Evolutionary conservation across 371 early-diverging fungal genomes (phyloP).

Genomic region (Mucor irregularis): DNA sequence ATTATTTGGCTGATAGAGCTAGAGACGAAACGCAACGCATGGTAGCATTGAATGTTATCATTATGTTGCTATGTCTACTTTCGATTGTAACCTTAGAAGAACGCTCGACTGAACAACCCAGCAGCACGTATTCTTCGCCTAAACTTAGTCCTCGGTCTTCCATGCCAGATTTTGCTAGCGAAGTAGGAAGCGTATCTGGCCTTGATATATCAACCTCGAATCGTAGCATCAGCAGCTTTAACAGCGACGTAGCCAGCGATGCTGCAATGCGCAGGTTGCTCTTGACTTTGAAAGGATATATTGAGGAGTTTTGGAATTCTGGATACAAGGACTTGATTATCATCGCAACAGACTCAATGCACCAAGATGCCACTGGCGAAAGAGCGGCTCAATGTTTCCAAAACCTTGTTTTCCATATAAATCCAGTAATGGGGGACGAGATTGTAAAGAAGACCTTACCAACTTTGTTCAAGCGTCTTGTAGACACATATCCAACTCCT

Average conservation of each 20-base stretch:
- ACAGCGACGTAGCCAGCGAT: neutral
- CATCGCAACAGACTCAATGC: slow-evolving; percentile 26
- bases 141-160: slow-evolving; percentile 28
- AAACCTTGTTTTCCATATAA: slow-evolving; percentile 33
- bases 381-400: slow-evolving; percentile 23
- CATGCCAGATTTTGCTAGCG: slow-evolving; percentile 10
- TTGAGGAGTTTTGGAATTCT: slow-evolving; percentile 44
- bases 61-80: slow-evolving; percentile 25
- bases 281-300: slow-evolving; percentile 15
- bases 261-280: neutral
- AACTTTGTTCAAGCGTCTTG: slow-evolving; percentile 29
- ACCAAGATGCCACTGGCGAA: slow-evolving; percentile 28
- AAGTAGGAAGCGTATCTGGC: neutral
- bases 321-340: slow-evolving; percentile 38
- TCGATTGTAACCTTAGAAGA: slow-evolving; percentile 22
- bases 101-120: neutral
- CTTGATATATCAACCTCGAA: slow-evolving; percentile 1
- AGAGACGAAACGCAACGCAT: slow-evolving; percentile 15
- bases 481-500: slow-evolving; percentile 24
- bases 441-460: slow-evolving; percentile 40
- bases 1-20: slow-evolving; percentile 5
- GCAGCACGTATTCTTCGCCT: slow-evolving; percentile 13
- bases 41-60: slow-evolving; percentile 21
- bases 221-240: slow-evolving; percentile 4
- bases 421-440: slow-evolving; percentile 25